A percentile compares a stretch with the other conserved stretches of the same genome.
Evolutionary conservation across 148 eudicot species (phyloP).

Genomic region (Vaccinium corymbosum): DNA sequence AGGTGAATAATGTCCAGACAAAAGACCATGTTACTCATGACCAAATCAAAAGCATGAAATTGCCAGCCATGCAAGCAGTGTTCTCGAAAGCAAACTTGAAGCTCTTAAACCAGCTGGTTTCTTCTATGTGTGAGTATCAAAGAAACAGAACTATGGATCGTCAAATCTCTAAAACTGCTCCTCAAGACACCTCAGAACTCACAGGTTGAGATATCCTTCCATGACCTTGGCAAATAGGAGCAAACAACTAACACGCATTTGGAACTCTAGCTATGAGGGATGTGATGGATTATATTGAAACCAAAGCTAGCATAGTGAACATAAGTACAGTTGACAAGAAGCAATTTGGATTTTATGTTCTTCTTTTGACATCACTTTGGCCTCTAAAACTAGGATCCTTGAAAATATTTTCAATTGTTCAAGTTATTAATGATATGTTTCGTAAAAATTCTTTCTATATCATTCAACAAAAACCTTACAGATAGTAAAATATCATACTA

Average conservation of each 20-base stretch:
- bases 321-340: not conserved
- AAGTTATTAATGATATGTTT: not conserved
- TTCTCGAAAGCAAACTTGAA: not conserved
- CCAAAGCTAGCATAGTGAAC: not conserved
- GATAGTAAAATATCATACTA: not conserved
- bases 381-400: not conserved
- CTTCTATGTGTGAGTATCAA: constrained; percentile 1
- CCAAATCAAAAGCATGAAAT: not conserved
- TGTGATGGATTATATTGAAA: not conserved
- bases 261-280: not conserved
- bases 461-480: not conserved
- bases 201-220: not conserved
- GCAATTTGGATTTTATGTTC: not conserved
- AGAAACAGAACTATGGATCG: not conserved
- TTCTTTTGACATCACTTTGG: not conserved
- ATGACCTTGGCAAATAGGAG: not conserved
- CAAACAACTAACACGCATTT: not conserved
- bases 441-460: not conserved
- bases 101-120: not conserved
- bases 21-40: not conserved
- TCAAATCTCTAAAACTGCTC: not conserved
- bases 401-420: not conserved
- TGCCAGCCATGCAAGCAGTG: not conserved
- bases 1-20: not conserved
- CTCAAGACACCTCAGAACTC: not conserved